Evolutionary conservation across 148 eudicot species (phyloP).

Genomic region (Vaccinium vitisidaea): DNA sequence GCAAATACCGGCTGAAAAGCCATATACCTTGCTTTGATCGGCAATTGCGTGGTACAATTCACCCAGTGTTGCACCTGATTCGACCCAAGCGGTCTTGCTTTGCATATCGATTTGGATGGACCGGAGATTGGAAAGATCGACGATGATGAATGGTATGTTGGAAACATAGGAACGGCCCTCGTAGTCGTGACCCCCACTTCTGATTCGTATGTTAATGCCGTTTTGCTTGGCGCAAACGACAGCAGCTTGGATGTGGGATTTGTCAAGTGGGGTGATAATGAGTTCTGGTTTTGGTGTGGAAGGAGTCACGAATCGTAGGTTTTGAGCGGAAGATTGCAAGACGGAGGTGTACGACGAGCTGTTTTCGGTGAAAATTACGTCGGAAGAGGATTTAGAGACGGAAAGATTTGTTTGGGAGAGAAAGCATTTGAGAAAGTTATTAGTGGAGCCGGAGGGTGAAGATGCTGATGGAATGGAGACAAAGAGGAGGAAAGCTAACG

Average conservation of each 20-base stretch:
- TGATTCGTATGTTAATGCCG: conserved; percentile 21
- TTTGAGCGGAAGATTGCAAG: conserved; percentile 33
- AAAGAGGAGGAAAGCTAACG: neutral
- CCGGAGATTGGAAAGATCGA: conserved; percentile 31
- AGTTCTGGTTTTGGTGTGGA: conserved; percentile 30
- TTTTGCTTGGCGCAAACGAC: conserved; percentile 29
- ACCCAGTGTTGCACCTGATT: conserved; percentile 43
- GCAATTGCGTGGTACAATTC: conserved; percentile 37
- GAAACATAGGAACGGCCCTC: conserved; percentile 42
- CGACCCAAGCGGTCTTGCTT: conserved; percentile 36
- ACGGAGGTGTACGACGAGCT: conserved; percentile 28
- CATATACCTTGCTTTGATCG: conserved; percentile 30
- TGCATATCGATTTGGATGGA: conserved; percentile 22
- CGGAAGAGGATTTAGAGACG: neutral
- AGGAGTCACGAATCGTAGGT: conserved; percentile 25
- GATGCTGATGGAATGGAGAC: neutral
- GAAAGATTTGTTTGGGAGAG: neutral
- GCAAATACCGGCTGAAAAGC: conserved; percentile 41
- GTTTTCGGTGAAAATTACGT: neutral
- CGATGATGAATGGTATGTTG: conserved; percentile 23
- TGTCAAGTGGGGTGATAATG: conserved; percentile 33
- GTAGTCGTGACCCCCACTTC: conserved; percentile 49
- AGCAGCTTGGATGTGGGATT: conserved; percentile 32
- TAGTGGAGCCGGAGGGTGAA: neutral
- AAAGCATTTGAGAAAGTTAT: conserved; percentile 4